Percentiles rank a stretch among this genome's conserved stretches.
Conservation (phyloP, 176 grass and related monocot genomes). For the Oryza meridionalis region DNA sequence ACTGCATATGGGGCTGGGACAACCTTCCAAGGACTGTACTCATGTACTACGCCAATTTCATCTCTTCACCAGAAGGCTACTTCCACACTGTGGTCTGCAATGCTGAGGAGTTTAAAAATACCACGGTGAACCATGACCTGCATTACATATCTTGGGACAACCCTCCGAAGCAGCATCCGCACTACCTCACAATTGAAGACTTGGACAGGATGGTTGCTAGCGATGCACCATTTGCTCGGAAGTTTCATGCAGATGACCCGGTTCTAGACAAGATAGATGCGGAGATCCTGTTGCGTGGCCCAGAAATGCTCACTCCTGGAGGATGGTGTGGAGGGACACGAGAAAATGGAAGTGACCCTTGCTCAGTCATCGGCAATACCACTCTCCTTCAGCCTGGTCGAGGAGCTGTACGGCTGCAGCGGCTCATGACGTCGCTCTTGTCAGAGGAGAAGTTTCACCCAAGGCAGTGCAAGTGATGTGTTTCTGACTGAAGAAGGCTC, state of each 20-base stretch:
- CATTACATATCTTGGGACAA: conserved; percentile 77
- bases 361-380: conserved; percentile 43
- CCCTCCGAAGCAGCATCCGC: conserved; percentile 69
- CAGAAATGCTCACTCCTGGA: conserved; percentile 46
- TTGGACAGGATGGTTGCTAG: conserved; percentile 56
- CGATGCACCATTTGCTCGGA: conserved; percentile 57
- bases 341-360: conserved; percentile 59
- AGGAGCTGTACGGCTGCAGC: conserved; percentile 52
- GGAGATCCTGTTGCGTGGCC: conserved; percentile 49
- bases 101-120: conserved; percentile 57
- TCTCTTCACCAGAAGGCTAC: conserved; percentile 73
- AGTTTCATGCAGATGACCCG: conserved; percentile 54
- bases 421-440: conserved; percentile 40
- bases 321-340: conserved; percentile 56
- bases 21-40: conserved; percentile 68
- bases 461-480: conserved; percentile 58
- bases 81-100: conserved; percentile 77
- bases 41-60: conserved; percentile 79
- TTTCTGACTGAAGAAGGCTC: conserved; percentile 22
- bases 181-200: conserved; percentile 51
- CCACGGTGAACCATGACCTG: conserved; percentile 71
- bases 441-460: conserved; percentile 66
- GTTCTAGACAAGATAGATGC: conserved; percentile 60
- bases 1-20: conserved; percentile 77
- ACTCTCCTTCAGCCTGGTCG: conserved; percentile 42